A percentile compares a stretch with the other conserved stretches of the same genome.
Evolutionary conservation across 2,329 filamentous ascomycete genomes (phyloP).

Genomic region (Xylaria arbuscula): DNA sequence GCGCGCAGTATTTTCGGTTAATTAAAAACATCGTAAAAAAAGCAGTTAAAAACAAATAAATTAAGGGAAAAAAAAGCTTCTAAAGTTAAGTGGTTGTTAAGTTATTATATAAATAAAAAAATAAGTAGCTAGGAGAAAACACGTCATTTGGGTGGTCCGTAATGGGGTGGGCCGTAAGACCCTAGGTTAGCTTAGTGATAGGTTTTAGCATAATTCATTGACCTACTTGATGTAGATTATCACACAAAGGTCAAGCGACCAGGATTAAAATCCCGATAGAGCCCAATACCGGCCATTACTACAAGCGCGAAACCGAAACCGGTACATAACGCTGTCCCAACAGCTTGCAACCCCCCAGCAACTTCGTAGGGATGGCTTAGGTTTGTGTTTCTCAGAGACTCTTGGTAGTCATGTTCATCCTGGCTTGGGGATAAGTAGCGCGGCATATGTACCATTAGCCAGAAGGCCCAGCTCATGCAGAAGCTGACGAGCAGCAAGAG

Average conservation of each 20-base stretch:
- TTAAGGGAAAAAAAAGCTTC: no score
- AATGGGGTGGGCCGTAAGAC: no score
- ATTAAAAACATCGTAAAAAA: no score
- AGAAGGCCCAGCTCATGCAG: background rate
- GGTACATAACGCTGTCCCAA: background rate
- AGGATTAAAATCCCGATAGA: background rate
- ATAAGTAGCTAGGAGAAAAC: no score
- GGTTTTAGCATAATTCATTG: background rate
- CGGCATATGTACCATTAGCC: background rate
- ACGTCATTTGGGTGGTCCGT: no score
- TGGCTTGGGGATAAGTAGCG: background rate
- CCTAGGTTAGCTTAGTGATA: no score
- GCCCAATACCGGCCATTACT: background rate
- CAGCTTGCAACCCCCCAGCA: background rate
- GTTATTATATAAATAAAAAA: no score
- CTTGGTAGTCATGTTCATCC: background rate
- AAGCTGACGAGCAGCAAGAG: background rate
- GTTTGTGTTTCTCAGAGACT: background rate
- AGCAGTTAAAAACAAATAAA: no score
- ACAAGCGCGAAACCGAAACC: background rate
- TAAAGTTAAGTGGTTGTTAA: no score
- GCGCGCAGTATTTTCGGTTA: no score
- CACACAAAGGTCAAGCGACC: background rate
- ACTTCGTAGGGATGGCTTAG: background rate
- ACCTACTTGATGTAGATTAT: background rate